phyloP scores from a whole-genome alignment of 1,284 basidiomycete species.

The Ustilago nuda region DNA sequence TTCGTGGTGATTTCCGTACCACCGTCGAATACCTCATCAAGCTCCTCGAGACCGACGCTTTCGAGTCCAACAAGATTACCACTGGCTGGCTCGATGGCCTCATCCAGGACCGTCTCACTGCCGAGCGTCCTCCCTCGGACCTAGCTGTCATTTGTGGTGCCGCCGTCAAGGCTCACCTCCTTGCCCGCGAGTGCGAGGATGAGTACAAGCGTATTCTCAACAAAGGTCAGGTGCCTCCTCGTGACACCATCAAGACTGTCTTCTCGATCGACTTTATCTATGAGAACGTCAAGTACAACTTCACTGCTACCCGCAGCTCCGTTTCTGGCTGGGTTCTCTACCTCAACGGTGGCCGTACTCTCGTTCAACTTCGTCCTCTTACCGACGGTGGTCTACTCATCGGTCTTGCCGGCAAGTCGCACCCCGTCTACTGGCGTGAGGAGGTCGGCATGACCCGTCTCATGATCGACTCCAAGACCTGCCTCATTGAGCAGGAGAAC shows the following conservation, averaged over 20 bases:
- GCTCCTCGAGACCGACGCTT: constrained; percentile 93
- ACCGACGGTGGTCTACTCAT: constrained; percentile 96
- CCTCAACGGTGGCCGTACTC: constrained; percentile 82
- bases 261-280: constrained; percentile 95
- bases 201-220: constrained; percentile 96
- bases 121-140: constrained; percentile 90
- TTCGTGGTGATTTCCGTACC: constrained; percentile 98
- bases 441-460: constrained; percentile 84
- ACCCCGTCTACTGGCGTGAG: constrained; percentile 98
- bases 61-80: constrained; percentile 96
- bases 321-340: constrained; percentile 90
- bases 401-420: constrained; percentile 90
- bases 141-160: constrained; percentile 92
- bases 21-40: constrained; percentile 96
- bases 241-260: constrained; percentile 94
- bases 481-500: constrained; percentile 98
- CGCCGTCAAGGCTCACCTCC: constrained; percentile 94
- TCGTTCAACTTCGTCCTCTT: constrained; percentile 75
- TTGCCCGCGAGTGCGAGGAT: constrained; percentile 86
- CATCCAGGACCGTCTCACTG: constrained; percentile 93
- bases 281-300: constrained; percentile 93
- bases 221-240: constrained; percentile 96
- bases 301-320: constrained; percentile 93
- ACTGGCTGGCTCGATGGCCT: constrained; percentile 98
- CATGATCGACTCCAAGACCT: constrained; percentile 94